Conservation (phyloP, 2,329 filamentous ascomycete species). For the Neonectria sp. region DNA sequence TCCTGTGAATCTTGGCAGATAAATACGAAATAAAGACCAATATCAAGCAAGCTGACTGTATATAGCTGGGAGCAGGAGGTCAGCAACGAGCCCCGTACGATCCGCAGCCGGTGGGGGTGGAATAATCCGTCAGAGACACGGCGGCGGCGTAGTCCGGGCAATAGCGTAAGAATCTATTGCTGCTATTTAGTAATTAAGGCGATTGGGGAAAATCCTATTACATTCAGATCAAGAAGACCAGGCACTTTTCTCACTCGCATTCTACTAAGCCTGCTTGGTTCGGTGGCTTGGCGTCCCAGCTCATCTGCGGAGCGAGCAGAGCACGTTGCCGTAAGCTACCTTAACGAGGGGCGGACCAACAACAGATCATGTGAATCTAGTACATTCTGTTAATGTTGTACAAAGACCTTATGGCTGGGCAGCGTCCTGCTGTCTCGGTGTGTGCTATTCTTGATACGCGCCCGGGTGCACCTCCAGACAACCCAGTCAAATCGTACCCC, state of each 20-base stretch:
- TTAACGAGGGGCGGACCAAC: constrained; percentile 18
- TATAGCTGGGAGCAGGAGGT: constrained; percentile 19
- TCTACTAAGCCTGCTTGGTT: constrained; percentile 9
- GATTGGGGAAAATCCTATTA: constrained; percentile 10
- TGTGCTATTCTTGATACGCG: constrained; percentile 28
- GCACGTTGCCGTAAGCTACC: constrained; percentile 34
- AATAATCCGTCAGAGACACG: constrained; percentile 31
- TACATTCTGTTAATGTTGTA: constrained; percentile 33
- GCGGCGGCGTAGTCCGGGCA: constrained; percentile 27
- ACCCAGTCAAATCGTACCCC: constrained; percentile 27
- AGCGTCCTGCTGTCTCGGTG: constrained; percentile 16
- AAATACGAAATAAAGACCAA: background rate
- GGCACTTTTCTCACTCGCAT: constrained; percentile 9
- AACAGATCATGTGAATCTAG: constrained; percentile 36
- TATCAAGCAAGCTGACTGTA: constrained; percentile 8
- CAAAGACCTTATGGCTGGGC: constrained; percentile 34
- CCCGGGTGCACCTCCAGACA: constrained; percentile 13
- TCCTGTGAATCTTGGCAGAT: background rate
- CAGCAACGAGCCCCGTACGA: constrained; percentile 3
- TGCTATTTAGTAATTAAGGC: constrained; percentile 18
- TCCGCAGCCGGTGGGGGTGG: constrained; percentile 20
- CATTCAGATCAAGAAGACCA: constrained; percentile 14
- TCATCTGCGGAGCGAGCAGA: constrained; percentile 20
- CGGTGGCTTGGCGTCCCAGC: constrained; percentile 39
- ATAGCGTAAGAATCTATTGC: constrained; percentile 42